Percentiles rank a stretch among this genome's conserved stretches.
Conservation (phyloP, 768 basidiomycete species). For the Trametes villosa region DNA sequence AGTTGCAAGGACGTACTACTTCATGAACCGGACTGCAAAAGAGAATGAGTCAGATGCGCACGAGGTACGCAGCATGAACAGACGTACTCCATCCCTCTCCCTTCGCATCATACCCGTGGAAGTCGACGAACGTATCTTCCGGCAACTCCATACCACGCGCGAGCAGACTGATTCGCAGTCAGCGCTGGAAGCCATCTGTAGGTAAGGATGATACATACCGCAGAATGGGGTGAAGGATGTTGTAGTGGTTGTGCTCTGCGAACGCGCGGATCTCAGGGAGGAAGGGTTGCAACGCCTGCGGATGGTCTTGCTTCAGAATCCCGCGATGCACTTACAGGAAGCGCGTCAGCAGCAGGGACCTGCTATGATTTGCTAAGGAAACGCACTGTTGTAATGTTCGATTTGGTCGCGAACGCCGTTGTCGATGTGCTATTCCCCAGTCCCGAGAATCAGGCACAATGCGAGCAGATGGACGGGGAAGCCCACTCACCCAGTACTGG, state of each 20-base stretch:
- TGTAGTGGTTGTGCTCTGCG: slow-evolving; percentile 34
- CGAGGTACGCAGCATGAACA: background rate
- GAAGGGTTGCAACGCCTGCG: slow-evolving; percentile 34
- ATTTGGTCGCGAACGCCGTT: slow-evolving; percentile 48
- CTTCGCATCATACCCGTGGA: slow-evolving; percentile 33
- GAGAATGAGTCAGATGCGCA: no score
- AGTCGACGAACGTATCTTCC: slow-evolving; percentile 38
- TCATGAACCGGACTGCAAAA: slow-evolving; percentile 64
- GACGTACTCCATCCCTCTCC: slow-evolving; percentile 37
- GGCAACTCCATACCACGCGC: slow-evolving; percentile 39
- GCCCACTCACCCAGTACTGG: slow-evolving; percentile 48
- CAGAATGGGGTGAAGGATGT: slow-evolving; percentile 34
- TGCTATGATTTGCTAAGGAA: slow-evolving; percentile 7
- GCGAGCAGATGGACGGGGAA: background rate
- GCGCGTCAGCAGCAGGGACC: background rate
- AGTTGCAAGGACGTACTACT: slow-evolving; percentile 62
- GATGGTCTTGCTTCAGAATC: slow-evolving; percentile 34
- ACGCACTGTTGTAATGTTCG: slow-evolving; percentile 50
- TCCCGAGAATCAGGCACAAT: background rate
- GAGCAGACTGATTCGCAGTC: slow-evolving; percentile 25
- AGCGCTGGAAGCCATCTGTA: background rate
- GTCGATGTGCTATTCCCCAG: slow-evolving; percentile 47
- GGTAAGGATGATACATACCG: slow-evolving; percentile 15
- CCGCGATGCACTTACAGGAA: slow-evolving; percentile 31
- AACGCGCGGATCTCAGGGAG: slow-evolving; percentile 37